A percentile compares a stretch with the other conserved stretches of the same genome.
phyloP scores from a whole-genome alignment of 2,329 filamentous ascomycete genomes.

The Sclerotinia nivalis region DNA sequence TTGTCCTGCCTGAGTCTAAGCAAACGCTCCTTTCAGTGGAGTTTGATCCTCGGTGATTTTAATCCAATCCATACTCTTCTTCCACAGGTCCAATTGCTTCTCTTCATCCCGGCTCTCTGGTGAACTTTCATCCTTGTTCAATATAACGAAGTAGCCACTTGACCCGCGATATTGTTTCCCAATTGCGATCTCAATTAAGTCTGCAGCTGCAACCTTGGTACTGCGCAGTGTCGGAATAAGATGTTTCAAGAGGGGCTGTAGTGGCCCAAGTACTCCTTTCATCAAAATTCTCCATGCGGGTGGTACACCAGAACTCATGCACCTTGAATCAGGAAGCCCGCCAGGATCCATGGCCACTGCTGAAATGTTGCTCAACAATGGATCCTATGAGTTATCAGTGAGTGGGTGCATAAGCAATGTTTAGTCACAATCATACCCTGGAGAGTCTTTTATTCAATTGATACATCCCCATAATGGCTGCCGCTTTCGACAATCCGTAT shows the following conservation, averaged over 20 bases:
- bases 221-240: background rate
- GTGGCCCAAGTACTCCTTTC: constrained; percentile 5
- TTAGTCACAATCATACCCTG: background rate
- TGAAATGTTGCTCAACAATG: background rate
- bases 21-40: background rate
- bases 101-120: constrained; percentile 4
- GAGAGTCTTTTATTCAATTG: constrained; percentile 5
- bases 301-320: constrained; percentile 1
- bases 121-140: constrained; percentile 4
- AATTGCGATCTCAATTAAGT: constrained; percentile 3
- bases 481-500: constrained; percentile 4
- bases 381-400: background rate
- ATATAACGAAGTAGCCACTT: constrained; percentile 6
- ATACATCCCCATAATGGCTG: constrained; percentile 8
- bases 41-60: background rate
- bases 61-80: constrained; percentile 4
- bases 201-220: background rate
- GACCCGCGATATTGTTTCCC: background rate
- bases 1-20: background rate
- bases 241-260: background rate
- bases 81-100: constrained; percentile 10
- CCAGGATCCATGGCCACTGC: background rate
- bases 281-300: background rate
- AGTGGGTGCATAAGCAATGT: background rate
- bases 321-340: background rate